A percentile compares a stretch with the other conserved stretches of the same genome.
Evolutionary conservation across 2,329 filamentous ascomycete genomes (phyloP).

Genomic region (Trichoderma endophyticum): DNA sequence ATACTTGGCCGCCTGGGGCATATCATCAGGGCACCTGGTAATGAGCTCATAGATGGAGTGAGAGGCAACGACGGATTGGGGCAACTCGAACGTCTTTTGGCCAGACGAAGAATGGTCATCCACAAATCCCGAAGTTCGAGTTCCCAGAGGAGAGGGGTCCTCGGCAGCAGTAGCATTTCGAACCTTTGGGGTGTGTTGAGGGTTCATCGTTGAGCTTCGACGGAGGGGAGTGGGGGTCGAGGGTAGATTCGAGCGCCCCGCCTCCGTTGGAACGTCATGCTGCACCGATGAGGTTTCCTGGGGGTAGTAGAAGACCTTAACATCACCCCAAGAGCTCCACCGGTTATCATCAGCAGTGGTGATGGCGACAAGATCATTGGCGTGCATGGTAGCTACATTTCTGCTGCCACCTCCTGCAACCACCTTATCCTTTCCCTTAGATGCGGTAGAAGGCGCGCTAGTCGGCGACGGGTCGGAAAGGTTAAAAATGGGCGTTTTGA

Average conservation of each 20-base stretch:
- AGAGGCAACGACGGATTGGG: slow-evolving; percentile 52
- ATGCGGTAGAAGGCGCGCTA: slow-evolving; percentile 52
- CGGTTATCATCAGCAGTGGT: slow-evolving; percentile 56
- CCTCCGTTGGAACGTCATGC: slow-evolving; percentile 25
- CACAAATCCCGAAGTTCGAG: slow-evolving; percentile 39
- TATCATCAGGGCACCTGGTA: slow-evolving; percentile 53
- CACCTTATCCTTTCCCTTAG: slow-evolving; percentile 73
- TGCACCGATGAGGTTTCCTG: slow-evolving; percentile 29
- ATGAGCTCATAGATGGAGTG: slow-evolving; percentile 56
- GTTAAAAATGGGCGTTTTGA: slow-evolving; percentile 62
- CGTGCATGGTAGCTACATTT: slow-evolving; percentile 60
- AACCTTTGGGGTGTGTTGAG: slow-evolving; percentile 42
- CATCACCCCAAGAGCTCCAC: slow-evolving; percentile 77
- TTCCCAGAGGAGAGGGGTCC: slow-evolving; percentile 50
- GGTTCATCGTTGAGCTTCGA: slow-evolving; percentile 58
- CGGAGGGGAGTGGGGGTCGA: slow-evolving; percentile 73
- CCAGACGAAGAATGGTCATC: slow-evolving; percentile 38
- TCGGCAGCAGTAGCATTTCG: slow-evolving; percentile 37
- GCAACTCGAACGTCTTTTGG: slow-evolving; percentile 63
- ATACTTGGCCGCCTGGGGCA: slow-evolving; percentile 73
- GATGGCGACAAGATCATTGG: slow-evolving; percentile 79
- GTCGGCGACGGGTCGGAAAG: slow-evolving; percentile 51
- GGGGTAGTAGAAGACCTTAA: slow-evolving; percentile 78
- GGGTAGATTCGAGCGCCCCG: slow-evolving; percentile 48
- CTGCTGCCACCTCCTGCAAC: slow-evolving; percentile 38